phyloP scores from a whole-genome alignment of 148 eudicot species.

The Nyssa sinensis region DNA sequence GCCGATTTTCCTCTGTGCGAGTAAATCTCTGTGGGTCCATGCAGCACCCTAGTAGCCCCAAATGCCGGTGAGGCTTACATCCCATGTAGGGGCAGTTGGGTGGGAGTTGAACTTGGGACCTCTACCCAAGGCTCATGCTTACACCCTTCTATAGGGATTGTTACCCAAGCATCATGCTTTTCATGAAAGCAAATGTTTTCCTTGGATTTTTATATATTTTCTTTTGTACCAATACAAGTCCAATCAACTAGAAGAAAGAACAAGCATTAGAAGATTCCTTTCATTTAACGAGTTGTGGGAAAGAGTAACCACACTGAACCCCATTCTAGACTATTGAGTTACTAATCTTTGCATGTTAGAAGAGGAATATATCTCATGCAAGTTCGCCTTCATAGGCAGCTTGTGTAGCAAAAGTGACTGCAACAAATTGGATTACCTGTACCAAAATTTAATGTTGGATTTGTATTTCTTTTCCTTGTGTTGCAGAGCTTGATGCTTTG shows the following conservation, averaged over 20 bases:
- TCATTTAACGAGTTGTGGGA: neutral
- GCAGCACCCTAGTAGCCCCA: too few relatives aligned
- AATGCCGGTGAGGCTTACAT: too few relatives aligned
- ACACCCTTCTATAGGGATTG: too few relatives aligned
- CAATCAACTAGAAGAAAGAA: too few relatives aligned
- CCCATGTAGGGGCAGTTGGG: too few relatives aligned
- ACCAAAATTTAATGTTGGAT: neutral
- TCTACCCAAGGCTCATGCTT: too few relatives aligned
- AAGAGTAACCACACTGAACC: neutral
- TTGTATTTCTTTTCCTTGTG: neutral
- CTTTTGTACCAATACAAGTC: neutral
- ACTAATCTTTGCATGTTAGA: neutral
- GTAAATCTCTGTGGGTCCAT: too few relatives aligned
- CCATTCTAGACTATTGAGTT: neutral
- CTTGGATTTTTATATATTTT: neutral
- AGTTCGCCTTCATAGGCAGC: neutral
- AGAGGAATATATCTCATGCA: neutral
- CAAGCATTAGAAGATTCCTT: neutral
- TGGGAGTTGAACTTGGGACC: too few relatives aligned
- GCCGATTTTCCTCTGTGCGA: too few relatives aligned
- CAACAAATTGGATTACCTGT: neutral
- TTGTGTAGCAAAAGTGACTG: neutral
- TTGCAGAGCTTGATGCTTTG: conserved; percentile 89
- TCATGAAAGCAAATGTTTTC: neutral
- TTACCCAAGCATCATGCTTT: neutral